phyloP scores from a whole-genome alignment of 768 basidiomycete genomes.

The Podaxis sp. region DNA sequence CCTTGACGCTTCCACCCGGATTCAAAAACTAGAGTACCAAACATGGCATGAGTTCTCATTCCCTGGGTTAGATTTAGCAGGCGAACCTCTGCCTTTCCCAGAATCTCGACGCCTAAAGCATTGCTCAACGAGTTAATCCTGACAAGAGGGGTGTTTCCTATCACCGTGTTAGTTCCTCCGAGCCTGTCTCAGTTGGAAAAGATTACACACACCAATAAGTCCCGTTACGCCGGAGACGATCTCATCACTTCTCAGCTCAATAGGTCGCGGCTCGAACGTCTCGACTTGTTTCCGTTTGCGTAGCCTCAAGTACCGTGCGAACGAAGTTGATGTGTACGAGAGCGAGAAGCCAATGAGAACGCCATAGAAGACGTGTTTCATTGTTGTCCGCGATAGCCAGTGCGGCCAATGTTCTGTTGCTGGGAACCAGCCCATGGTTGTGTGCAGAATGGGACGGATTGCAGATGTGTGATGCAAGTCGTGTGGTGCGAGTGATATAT shows the following conservation, averaged over 20 bases:
- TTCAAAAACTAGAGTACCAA: slow-evolving; percentile 77
- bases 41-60: slow-evolving; percentile 29
- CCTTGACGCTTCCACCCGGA: slow-evolving; percentile 97
- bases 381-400: slow-evolving; percentile 34
- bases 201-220: slow-evolving; percentile 60
- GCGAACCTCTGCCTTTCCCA: slow-evolving; percentile 90
- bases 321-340: slow-evolving; percentile 67
- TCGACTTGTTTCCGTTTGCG: slow-evolving; percentile 46
- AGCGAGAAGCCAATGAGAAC: slow-evolving; percentile 75
- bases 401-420: slow-evolving; percentile 28
- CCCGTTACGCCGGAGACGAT: slow-evolving; percentile 79
- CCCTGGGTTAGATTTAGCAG: neutral
- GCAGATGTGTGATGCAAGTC: neutral
- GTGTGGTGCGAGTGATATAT: neutral
- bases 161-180: neutral
- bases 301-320: slow-evolving; percentile 51
- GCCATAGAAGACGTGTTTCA: slow-evolving; percentile 38
- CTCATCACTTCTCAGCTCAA: slow-evolving; percentile 75
- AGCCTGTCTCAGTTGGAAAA: neutral
- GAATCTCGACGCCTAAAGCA: slow-evolving; percentile 88
- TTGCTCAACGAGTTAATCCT: slow-evolving; percentile 91
- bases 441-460: slow-evolving; percentile 1
- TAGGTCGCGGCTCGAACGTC: slow-evolving; percentile 49
- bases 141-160: slow-evolving; percentile 93
- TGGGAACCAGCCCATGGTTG: slow-evolving; percentile 22